A percentile compares a stretch with the other conserved stretches of the same genome.
phyloP scores from a whole-genome alignment of 805 yeast species.

The Spencermartinsiella europaea region DNA sequence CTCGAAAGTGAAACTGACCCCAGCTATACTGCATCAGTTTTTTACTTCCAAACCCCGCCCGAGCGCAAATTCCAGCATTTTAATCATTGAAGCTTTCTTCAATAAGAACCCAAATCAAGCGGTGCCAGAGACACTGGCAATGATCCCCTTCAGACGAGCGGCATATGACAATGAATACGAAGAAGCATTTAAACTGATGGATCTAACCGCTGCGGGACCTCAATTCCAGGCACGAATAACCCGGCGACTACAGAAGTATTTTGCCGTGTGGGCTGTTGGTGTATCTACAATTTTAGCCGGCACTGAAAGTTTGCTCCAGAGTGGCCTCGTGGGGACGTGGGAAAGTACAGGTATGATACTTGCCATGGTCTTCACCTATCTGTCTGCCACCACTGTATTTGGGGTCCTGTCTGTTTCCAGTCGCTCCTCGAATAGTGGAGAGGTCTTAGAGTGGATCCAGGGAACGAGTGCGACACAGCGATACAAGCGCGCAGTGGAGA shows the following conservation, averaged over 20 bases:
- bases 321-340: constrained; percentile 39
- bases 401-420: constrained; percentile 46
- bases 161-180: constrained; percentile 54
- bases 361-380: constrained; percentile 45
- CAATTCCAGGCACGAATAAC: constrained; percentile 38
- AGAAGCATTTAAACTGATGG: constrained; percentile 53
- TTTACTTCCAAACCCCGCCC: constrained; percentile 24
- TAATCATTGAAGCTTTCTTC: constrained; percentile 21
- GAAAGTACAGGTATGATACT: constrained; percentile 34
- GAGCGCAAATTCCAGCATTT: constrained; percentile 16
- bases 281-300: constrained; percentile 37
- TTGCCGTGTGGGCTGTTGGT: constrained; percentile 33
- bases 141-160: constrained; percentile 61
- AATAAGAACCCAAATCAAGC: constrained; percentile 10
- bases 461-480: constrained; percentile 62
- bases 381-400: constrained; percentile 44
- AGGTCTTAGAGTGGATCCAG: constrained; percentile 53
- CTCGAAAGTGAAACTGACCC: constrained; percentile 12
- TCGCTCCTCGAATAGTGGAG: constrained; percentile 48
- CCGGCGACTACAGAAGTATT: constrained; percentile 30
- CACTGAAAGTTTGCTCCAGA: constrained; percentile 43
- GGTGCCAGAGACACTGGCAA: constrained; percentile 32
- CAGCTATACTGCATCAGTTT: constrained; percentile 21
- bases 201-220: constrained; percentile 53
- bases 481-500: constrained; percentile 61